Percentiles rank a stretch among this genome's conserved stretches.
These are phyloP conservation scores for Botryosphaeria dothidea DNA, from an alignment of 2,329 filamentous ascomycete genomes.

Conservation along the genomic window DNA sequence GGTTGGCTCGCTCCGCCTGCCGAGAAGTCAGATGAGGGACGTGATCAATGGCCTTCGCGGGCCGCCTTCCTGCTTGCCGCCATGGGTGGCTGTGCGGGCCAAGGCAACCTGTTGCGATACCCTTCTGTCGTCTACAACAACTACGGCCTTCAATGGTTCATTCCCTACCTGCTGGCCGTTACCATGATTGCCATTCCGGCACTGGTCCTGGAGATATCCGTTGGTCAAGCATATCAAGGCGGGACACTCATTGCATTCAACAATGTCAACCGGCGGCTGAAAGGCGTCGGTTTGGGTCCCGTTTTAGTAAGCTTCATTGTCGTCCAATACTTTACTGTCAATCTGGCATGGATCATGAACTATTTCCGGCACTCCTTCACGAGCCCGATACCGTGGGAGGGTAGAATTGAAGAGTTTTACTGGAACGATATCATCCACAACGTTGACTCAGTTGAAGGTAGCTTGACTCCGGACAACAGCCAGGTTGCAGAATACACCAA, in stretches of 20 bases:
- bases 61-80: slow-evolving; percentile 58
- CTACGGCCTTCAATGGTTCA: slow-evolving; percentile 61
- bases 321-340: slow-evolving; percentile 59
- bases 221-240: slow-evolving; percentile 56
- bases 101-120: slow-evolving; percentile 60
- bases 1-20: slow-evolving; percentile 36
- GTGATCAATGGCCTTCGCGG: slow-evolving; percentile 58
- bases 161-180: slow-evolving; percentile 58
- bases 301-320: slow-evolving; percentile 57
- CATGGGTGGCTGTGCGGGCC: slow-evolving; percentile 60
- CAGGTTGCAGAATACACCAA: slow-evolving; percentile 46
- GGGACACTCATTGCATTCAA: slow-evolving; percentile 56
- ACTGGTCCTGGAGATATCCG: slow-evolving; percentile 56
- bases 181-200: slow-evolving; percentile 59
- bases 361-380: slow-evolving; percentile 60
- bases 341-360: slow-evolving; percentile 60
- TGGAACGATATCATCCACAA: slow-evolving; percentile 50
- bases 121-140: slow-evolving; percentile 63
- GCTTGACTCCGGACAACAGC: slow-evolving; percentile 39
- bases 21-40: slow-evolving; percentile 42
- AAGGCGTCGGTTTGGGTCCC: slow-evolving; percentile 55
- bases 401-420: slow-evolving; percentile 55
- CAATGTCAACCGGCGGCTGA: slow-evolving; percentile 55
- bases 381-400: slow-evolving; percentile 57
- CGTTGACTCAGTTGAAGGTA: slow-evolving; percentile 34